Percentiles rank a stretch among this genome's conserved stretches.
phyloP scores from a whole-genome alignment of 768 basidiomycete genomes.

The Termitomyces sp. region DNA sequence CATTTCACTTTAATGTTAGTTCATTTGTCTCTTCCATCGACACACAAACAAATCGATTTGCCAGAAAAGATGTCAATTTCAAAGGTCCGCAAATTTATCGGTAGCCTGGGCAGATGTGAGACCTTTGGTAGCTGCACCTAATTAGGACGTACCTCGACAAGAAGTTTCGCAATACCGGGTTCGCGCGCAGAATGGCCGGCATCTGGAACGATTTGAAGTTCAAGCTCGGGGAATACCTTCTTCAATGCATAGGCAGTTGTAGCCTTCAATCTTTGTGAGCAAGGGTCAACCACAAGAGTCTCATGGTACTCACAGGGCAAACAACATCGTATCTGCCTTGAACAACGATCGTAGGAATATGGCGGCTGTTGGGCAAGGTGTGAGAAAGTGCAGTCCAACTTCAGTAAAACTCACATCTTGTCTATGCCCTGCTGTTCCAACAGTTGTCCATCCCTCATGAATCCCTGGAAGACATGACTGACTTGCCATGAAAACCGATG shows the following conservation, averaged over 20 bases:
- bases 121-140: not conserved
- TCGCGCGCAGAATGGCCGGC: constrained; percentile 88
- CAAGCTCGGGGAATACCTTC: constrained; percentile 79
- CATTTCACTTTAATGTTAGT: not conserved
- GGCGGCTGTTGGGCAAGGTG: constrained; percentile 46
- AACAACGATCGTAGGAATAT: constrained; percentile 78
- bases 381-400: not conserved
- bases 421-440: constrained; percentile 80
- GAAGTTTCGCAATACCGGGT: constrained; percentile 56
- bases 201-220: constrained; percentile 71
- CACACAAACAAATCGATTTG: not conserved
- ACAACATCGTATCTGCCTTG: constrained; percentile 90
- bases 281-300: not conserved
- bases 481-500: not conserved
- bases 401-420: constrained; percentile 60
- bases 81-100: constrained; percentile 34
- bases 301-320: constrained; percentile 60
- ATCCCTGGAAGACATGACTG: constrained; percentile 44
- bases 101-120: constrained; percentile 24
- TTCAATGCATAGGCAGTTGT: constrained; percentile 80
- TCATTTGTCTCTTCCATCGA: not conserved
- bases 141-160: constrained; percentile 54
- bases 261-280: constrained; percentile 34
- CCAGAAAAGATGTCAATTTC: not conserved
- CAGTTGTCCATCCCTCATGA: constrained; percentile 85